phyloP scores from a whole-genome alignment of 345 rosid genomes.

The Populus pruinosa region DNA sequence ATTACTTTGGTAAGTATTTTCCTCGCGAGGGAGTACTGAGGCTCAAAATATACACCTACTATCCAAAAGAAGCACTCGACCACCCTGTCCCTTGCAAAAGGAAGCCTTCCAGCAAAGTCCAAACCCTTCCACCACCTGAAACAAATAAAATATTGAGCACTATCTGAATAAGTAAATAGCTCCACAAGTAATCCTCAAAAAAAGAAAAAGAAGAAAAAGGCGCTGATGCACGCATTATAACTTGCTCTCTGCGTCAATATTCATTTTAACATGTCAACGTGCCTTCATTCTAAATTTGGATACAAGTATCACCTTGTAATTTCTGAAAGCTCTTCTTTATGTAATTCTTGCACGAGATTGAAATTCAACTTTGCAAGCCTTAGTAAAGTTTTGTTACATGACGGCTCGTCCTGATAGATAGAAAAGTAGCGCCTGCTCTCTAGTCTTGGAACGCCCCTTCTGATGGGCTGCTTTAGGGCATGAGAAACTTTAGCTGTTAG shows the following conservation, averaged over 20 bases:
- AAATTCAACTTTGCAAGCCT: conserved; percentile 38
- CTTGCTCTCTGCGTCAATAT: too few relatives aligned
- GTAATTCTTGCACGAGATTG: conserved; percentile 19
- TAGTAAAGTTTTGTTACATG: conserved; percentile 7
- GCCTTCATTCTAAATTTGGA: too few relatives aligned
- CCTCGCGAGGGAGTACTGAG: conserved; percentile 22
- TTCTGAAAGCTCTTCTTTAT: conserved; percentile 19
- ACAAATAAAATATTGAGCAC: neutral
- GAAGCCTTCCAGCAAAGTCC: conserved; percentile 20
- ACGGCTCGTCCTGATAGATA: conserved; percentile 6
- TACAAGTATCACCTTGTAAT: conserved; percentile 12
- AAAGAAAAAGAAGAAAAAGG: too few relatives aligned
- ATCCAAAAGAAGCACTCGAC: conserved; percentile 42
- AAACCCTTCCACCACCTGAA: conserved; percentile 39
- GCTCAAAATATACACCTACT: conserved; percentile 26
- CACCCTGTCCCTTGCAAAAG: conserved; percentile 36
- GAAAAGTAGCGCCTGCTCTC: conserved; percentile 22
- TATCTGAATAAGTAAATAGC: neutral
- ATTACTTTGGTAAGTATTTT: conserved; percentile 20
- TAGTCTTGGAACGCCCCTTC: conserved; percentile 10
- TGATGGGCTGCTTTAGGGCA: conserved; percentile 20
- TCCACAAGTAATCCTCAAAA: neutral
- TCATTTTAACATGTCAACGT: too few relatives aligned
- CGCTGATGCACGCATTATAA: too few relatives aligned
- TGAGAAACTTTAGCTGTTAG: conserved; percentile 9